Evolutionary conservation across 2,329 filamentous ascomycete species (phyloP).

Genomic region (Epichloe uncinata): DNA sequence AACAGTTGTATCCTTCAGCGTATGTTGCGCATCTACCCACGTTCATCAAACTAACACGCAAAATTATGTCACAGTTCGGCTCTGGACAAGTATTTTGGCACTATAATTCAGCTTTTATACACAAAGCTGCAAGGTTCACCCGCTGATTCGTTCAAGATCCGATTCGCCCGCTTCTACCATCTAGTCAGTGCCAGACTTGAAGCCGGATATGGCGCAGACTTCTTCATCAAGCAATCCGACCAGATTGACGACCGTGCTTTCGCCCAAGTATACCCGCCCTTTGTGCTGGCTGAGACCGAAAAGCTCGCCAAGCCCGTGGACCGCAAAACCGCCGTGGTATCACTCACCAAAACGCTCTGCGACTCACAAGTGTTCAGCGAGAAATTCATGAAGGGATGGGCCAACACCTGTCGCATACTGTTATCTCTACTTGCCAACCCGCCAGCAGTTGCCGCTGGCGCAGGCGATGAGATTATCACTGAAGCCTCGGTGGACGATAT

Average conservation of each 20-base stretch:
- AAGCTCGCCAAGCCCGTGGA: slow-evolving; percentile 79
- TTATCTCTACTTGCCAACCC: slow-evolving; percentile 83
- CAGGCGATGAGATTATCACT: slow-evolving; percentile 62
- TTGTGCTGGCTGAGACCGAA: slow-evolving; percentile 81
- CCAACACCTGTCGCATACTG: slow-evolving; percentile 76
- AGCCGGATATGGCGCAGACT: slow-evolving; percentile 79
- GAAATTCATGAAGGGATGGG: slow-evolving; percentile 81
- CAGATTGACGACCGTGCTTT: slow-evolving; percentile 70
- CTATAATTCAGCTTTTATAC: slow-evolving; percentile 72
- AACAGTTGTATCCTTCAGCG: neutral
- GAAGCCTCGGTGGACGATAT: slow-evolving; percentile 93
- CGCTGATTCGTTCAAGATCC: slow-evolving; percentile 68
- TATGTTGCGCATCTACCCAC: neutral
- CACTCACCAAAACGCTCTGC: slow-evolving; percentile 81
- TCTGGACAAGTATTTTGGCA: slow-evolving; percentile 64
- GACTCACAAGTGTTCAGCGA: slow-evolving; percentile 74
- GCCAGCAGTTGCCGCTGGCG: slow-evolving; percentile 49
- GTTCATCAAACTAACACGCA: neutral
- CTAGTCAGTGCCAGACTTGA: slow-evolving; percentile 69
- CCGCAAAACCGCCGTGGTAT: slow-evolving; percentile 86
- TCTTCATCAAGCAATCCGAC: slow-evolving; percentile 78
- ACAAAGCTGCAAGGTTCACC: slow-evolving; percentile 55
- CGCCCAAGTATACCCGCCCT: slow-evolving; percentile 68
- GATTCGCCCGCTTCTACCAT: slow-evolving; percentile 92
- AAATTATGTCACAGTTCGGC: slow-evolving; percentile 30